Conservation (phyloP, 176 grass and related monocot genomes). For the Musa beccarii region DNA sequence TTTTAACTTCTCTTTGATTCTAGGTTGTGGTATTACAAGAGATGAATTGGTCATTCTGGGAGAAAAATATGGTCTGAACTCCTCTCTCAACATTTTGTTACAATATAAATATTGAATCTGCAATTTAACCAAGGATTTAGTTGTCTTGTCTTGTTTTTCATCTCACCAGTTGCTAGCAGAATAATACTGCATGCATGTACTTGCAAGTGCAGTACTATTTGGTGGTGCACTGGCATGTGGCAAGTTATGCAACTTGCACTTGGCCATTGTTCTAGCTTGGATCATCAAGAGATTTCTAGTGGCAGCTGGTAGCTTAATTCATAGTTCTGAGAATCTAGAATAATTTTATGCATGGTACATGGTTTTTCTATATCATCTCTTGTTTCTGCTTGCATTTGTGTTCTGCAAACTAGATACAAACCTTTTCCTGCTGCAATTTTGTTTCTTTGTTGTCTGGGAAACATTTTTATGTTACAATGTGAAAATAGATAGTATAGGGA, state of each 20-base stretch:
- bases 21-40: slow-evolving; percentile 85
- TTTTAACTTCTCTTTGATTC: slow-evolving; percentile 14
- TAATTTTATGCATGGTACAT: too few species aligned
- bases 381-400: background rate
- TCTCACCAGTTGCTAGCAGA: background rate
- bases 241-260: too few species aligned
- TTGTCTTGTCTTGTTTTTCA: background rate
- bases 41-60: slow-evolving; percentile 84
- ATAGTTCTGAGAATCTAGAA: background rate
- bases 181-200: background rate
- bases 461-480: background rate
- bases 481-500: background rate
- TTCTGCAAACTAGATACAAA: background rate
- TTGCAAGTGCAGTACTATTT: background rate
- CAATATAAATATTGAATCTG: background rate
- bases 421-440: background rate
- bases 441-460: background rate
- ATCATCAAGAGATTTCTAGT: background rate
- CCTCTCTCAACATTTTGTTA: slow-evolving; percentile 15
- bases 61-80: slow-evolving; percentile 61
- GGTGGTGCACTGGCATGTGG: background rate
- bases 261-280: background rate
- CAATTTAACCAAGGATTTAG: background rate
- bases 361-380: background rate
- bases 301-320: background rate